Evolutionary conservation across 805 yeast species (phyloP).

Genomic region (Torulaspora gathmanii): DNA sequence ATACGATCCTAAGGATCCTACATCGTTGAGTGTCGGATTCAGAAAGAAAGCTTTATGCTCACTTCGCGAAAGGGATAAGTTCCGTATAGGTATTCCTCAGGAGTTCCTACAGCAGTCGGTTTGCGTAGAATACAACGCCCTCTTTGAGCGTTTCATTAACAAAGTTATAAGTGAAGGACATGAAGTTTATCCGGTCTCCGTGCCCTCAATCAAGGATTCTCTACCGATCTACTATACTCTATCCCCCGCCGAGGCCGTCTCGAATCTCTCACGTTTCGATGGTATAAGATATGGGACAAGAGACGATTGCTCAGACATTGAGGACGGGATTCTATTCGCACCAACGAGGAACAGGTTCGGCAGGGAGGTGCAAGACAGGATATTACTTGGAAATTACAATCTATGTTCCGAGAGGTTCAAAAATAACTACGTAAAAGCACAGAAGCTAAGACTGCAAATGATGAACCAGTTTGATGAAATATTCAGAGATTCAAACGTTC

Average conservation of each 20-base stretch:
- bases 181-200: constrained; percentile 55
- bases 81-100: constrained; percentile 66
- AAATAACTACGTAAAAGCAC: constrained; percentile 76
- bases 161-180: constrained; percentile 45
- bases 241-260: constrained; percentile 91
- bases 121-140: constrained; percentile 41
- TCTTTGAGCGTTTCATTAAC: constrained; percentile 46
- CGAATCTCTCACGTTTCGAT: constrained; percentile 84
- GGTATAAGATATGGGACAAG: constrained; percentile 81
- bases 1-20: constrained; percentile 75
- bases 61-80: constrained; percentile 16
- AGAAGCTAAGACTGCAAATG: constrained; percentile 53
- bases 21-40: constrained; percentile 44
- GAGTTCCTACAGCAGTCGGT: constrained; percentile 61
- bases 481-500: constrained; percentile 50
- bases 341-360: constrained; percentile 69
- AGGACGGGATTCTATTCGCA: constrained; percentile 43
- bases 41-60: constrained; percentile 32
- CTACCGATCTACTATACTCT: constrained; percentile 81
- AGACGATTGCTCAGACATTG: constrained; percentile 34
- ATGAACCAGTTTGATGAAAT: constrained; percentile 61
- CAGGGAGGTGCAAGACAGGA: constrained; percentile 74
- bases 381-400: constrained; percentile 81
- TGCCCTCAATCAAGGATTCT: constrained; percentile 63
- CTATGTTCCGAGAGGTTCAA: constrained; percentile 65